phyloP scores from a whole-genome alignment of 2,329 filamentous ascomycete genomes.

The Fusarium bulbicola region DNA sequence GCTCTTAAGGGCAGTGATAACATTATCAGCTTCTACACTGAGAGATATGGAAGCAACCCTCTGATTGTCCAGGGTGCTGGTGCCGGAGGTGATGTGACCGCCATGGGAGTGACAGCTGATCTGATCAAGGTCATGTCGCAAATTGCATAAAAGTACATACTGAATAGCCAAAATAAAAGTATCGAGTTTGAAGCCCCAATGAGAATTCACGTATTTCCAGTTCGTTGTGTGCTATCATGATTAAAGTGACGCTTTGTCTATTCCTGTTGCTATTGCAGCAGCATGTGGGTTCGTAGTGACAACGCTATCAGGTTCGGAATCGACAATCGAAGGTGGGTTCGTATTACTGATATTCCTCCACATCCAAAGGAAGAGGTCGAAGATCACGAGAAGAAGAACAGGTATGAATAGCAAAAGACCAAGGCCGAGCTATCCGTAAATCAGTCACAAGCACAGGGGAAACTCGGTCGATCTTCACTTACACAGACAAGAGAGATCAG shows the following conservation, averaged over 20 bases:
- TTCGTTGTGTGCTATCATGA: slow-evolving; percentile 1
- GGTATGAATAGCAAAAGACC: slow-evolving; percentile 59
- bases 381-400: slow-evolving; percentile 56
- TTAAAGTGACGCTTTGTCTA: slow-evolving; percentile 37
- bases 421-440: slow-evolving; percentile 50
- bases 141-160: slow-evolving; percentile 57
- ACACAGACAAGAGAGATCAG: slow-evolving; percentile 52
- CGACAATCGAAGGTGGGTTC: slow-evolving; percentile 17
- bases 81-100: slow-evolving; percentile 93
- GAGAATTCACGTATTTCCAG: neutral
- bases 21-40: slow-evolving; percentile 98
- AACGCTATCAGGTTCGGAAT: slow-evolving; percentile 27
- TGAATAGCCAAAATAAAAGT: slow-evolving; percentile 33
- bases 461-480: slow-evolving; percentile 32
- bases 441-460: slow-evolving; percentile 23
- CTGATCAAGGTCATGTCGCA: slow-evolving; percentile 86
- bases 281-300: slow-evolving; percentile 33
- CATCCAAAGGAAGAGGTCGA: slow-evolving; percentile 63
- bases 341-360: slow-evolving; percentile 54
- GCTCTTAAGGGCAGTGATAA: slow-evolving; percentile 97
- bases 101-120: slow-evolving; percentile 97
- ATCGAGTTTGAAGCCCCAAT: slow-evolving; percentile 5
- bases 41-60: slow-evolving; percentile 90
- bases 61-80: slow-evolving; percentile 95
- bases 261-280: slow-evolving; percentile 36